Percentiles rank a stretch among this genome's conserved stretches.
These are phyloP conservation scores for Euphorbia pulcherrima DNA, from an alignment of 345 rosid species.

Conservation along the genomic window DNA sequence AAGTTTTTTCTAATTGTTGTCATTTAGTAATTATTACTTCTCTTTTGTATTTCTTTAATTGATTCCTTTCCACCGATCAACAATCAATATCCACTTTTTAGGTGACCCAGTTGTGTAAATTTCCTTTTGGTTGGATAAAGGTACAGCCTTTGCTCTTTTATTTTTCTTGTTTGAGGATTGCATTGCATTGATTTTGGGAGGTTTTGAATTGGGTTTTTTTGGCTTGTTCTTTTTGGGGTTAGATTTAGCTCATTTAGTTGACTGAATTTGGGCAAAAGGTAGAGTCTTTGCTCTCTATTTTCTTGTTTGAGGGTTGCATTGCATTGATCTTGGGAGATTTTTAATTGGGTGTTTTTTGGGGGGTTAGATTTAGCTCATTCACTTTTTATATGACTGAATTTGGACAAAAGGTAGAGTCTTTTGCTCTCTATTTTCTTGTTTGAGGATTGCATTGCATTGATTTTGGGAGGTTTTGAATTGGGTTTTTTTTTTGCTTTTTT, in stretches of 20 bases:
- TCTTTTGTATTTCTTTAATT: neutral
- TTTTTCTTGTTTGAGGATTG: neutral
- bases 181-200: too few species aligned
- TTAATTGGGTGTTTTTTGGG: too few species aligned
- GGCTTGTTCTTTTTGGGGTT: too few species aligned
- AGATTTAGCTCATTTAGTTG: neutral
- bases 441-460: too few species aligned
- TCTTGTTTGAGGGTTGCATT: too few species aligned
- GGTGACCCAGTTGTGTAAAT: slow-evolving; percentile 5
- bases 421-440: too few species aligned
- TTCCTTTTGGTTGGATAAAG: neutral
- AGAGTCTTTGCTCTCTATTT: slow-evolving; percentile 6
- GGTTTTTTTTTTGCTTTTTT: neutral
- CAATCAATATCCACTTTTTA: neutral
- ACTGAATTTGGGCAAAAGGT: too few species aligned
- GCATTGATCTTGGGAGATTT: too few species aligned
- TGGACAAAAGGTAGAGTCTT: too few species aligned
- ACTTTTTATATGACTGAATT: too few species aligned
- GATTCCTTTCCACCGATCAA: slow-evolving; percentile 1
- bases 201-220: neutral
- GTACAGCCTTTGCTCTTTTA: neutral
- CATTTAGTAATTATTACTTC: neutral
- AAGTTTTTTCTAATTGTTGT: neutral
- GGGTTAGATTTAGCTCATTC: too few species aligned
- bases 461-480: too few species aligned